Evolutionary conservation across 345 rosid genomes (phyloP), one percentile per base, ranked within the genome.

Genomic region (Kernera saxatilis): DNA sequence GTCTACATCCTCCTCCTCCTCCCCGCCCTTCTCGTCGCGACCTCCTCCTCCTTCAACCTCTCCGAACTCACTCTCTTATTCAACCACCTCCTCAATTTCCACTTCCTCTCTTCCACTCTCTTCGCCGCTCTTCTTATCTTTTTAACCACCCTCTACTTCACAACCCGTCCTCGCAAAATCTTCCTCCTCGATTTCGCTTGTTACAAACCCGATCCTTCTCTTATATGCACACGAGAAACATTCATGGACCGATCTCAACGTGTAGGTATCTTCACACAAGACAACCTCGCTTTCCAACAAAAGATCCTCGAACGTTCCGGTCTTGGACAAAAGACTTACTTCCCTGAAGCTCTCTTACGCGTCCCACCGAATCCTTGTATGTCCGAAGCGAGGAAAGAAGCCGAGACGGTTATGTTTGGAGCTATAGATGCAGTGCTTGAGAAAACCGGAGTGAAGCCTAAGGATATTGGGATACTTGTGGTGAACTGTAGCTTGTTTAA

Each of bases 221-320:
- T 59, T 3, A 83, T 64, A 63, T 79, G 88, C 78, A 75, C 90
- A 0, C 74, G 88, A 55, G 96, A 92, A 74, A 27, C 37, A 39
- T 92, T 89, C 88, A 66, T 86, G 81, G 86, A 87, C 61, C 72
- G 80, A 33, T 86, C 96, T 40, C 32, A 2, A 0, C 8, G 29
- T 8, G 79, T 77, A 0, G 88, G 82, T 18, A 58, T 51, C 37
- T 92, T 89, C 78, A 82, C 84, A 0, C 85, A 80, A 11, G 93
- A 85, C 52, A 92, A 86, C 67, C 70, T 92, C 2, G 86, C 81
- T 3, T 87, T 92, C 63, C 98, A 92, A 69, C 83, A 81, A 85
- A 92, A 92, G 85, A 89, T 92, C 19, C 54, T 92, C 4, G 92
- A 87, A 77, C 82, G 92, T 59, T 89, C 98, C 0, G 96, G 98